Evolutionary conservation across 805 yeast genomes (phyloP), one percentile per base, ranked within the genome.

Genomic region (Candida ovalis): DNA sequence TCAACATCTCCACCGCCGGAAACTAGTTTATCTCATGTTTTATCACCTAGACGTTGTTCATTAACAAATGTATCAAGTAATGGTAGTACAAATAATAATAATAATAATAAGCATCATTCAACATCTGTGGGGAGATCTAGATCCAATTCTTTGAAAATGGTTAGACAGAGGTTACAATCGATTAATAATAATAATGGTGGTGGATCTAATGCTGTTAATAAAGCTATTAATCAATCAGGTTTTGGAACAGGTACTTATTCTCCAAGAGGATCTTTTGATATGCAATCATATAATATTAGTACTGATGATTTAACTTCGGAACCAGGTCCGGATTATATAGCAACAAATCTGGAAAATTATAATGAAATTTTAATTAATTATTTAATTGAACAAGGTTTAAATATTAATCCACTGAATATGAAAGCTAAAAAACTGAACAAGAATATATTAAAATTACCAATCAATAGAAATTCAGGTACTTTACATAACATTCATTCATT

Each of bases 331-430:
- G 64, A 61, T 18, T 53, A 48, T 28, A 25, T 53, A 3, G 49
- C 46, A 38, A 24, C 49, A 2, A 56, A 61, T 35, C 23, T 66
- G 37, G 62, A 54, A 35, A 38, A 56, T 2, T 63, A 63, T 42
- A 65, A 66, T 42, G 60, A 59, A 42, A 50, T 58, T 4, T 45
- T 66, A 13, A 41, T 57, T 4, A 46, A 48, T 3, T 66, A 58
- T 46, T 40, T 66, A 19, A 32, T 47, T 2, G 59, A 60, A 19
- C 68, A 65, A 40, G 69, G 69, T 6, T 43, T 65, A 13, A 61
- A 57, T 38, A 48, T 58, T 35, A 60, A 62, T 38, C 63, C 66
- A 0, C 43, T 63, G 7, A 55, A 46, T 43, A 49, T 66, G 46
- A 56, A 53, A 39, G 48, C 56, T 6, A 21, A 44, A n/a, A 58